phyloP scores from a whole-genome alignment of 371 early-diverging fungal genomes.

The Mucor velutinosus region DNA sequence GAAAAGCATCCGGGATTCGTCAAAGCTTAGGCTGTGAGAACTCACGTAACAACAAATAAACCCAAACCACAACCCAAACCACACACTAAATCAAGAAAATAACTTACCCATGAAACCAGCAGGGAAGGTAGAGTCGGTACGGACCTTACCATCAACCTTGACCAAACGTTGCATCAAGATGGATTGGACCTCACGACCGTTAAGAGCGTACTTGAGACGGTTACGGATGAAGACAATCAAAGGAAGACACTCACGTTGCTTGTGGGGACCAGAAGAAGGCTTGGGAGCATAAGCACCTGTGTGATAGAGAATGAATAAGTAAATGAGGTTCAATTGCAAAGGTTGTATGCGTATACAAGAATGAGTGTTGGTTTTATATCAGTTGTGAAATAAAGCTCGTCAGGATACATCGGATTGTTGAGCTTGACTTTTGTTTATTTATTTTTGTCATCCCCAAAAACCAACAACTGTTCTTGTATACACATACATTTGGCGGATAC shows the following conservation, averaged over 20 bases:
- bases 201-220: slow-evolving; percentile 98
- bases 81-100: not conserved
- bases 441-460: slow-evolving; percentile 33
- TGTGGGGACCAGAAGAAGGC: slow-evolving; percentile 99
- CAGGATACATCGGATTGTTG: slow-evolving; percentile 44
- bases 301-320: not conserved
- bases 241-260: slow-evolving; percentile 67
- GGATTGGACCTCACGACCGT: slow-evolving; percentile 94
- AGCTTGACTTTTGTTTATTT: slow-evolving; percentile 49
- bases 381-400: slow-evolving; percentile 33
- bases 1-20: slow-evolving; percentile 54
- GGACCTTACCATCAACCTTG: slow-evolving; percentile 99
- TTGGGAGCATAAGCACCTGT: slow-evolving; percentile 86
- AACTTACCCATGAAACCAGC: slow-evolving; percentile 94
- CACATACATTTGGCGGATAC: not conserved
- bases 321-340: not conserved
- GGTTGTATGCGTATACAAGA: not conserved
- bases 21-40: slow-evolving; percentile 52
- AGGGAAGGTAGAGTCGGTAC: slow-evolving; percentile 97
- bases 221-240: slow-evolving; percentile 96
- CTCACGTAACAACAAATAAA: slow-evolving; percentile 1
- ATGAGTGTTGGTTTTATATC: slow-evolving; percentile 6
- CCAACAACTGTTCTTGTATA: not conserved
- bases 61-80: not conserved
- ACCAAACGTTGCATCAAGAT: slow-evolving; percentile 98